A percentile compares a stretch with the other conserved stretches of the same genome.
phyloP scores from a whole-genome alignment of 2,329 filamentous ascomycete genomes.

The Talaromyces sp. region DNA sequence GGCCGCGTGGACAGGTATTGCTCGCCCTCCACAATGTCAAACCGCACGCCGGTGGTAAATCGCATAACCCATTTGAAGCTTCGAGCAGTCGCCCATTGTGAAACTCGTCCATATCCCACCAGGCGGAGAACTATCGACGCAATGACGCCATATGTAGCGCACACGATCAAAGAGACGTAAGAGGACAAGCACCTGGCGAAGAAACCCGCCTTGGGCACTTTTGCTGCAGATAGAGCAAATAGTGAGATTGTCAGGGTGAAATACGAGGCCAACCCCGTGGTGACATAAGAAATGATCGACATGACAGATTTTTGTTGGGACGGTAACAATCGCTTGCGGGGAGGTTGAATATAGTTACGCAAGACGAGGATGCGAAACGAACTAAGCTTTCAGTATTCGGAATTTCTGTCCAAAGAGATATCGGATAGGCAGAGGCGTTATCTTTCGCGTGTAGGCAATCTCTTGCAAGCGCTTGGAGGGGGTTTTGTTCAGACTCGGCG shows the following conservation, averaged over 20 bases:
- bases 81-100: constrained; percentile 79
- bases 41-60: constrained; percentile 68
- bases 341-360: neutral
- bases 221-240: constrained; percentile 36
- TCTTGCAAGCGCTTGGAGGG: neutral
- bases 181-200: constrained; percentile 41
- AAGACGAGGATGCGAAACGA: neutral
- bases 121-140: constrained; percentile 67
- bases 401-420: neutral
- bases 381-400: neutral
- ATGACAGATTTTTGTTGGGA: constrained; percentile 31
- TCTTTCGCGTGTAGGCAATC: neutral
- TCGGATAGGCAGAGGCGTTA: neutral
- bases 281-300: constrained; percentile 57
- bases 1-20: constrained; percentile 64
- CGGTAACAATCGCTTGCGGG: neutral
- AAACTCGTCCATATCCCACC: constrained; percentile 65
- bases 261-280: constrained; percentile 60
- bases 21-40: constrained; percentile 64
- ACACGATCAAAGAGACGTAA: constrained; percentile 39
- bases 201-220: constrained; percentile 41
- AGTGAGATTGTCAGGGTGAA: constrained; percentile 52
- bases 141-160: constrained; percentile 68
- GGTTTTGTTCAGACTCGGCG: neutral
- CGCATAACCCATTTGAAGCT: constrained; percentile 76